phyloP scores from a whole-genome alignment of 1,284 basidiomycete species.

The Rhodotorula sp. region DNA sequence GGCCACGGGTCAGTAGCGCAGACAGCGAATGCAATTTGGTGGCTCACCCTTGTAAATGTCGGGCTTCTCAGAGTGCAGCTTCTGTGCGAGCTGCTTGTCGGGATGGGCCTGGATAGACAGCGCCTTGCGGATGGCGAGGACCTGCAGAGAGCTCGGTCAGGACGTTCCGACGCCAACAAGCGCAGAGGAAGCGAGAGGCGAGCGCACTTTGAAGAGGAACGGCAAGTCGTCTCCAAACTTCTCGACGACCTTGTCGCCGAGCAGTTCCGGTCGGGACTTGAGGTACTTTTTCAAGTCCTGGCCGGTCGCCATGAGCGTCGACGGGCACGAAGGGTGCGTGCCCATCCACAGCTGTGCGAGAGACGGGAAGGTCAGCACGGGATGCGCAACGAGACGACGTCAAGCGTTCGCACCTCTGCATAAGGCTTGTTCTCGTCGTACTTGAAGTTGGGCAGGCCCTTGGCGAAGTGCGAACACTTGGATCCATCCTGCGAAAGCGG shows the following conservation, averaged over 20 bases:
- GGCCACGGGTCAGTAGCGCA: not conserved
- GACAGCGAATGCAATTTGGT: not conserved
- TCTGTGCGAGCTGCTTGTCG: slow-evolving; percentile 81
- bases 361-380: not conserved
- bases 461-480: slow-evolving; percentile 57
- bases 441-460: slow-evolving; percentile 55
- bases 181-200: no score
- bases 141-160: slow-evolving; percentile 2
- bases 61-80: slow-evolving; percentile 70
- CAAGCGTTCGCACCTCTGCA: slow-evolving; percentile 57
- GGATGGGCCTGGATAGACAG: slow-evolving; percentile 97
- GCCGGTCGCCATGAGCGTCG: slow-evolving; percentile 58
- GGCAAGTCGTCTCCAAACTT: slow-evolving; percentile 73
- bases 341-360: slow-evolving; percentile 90
- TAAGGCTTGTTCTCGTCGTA: slow-evolving; percentile 61
- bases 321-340: slow-evolving; percentile 86
- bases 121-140: slow-evolving; percentile 85
- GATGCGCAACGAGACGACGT: no score
- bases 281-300: slow-evolving; percentile 63
- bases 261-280: slow-evolving; percentile 60
- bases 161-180: no score
- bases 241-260: slow-evolving; percentile 63
- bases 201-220: slow-evolving; percentile 80
- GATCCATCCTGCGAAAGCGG: slow-evolving; percentile 43
- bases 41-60: slow-evolving; percentile 81